Evolutionary conservation across 768 basidiomycete genomes (phyloP), one percentile per base, ranked within the genome.

Genomic region (Trametopsis cervina): DNA sequence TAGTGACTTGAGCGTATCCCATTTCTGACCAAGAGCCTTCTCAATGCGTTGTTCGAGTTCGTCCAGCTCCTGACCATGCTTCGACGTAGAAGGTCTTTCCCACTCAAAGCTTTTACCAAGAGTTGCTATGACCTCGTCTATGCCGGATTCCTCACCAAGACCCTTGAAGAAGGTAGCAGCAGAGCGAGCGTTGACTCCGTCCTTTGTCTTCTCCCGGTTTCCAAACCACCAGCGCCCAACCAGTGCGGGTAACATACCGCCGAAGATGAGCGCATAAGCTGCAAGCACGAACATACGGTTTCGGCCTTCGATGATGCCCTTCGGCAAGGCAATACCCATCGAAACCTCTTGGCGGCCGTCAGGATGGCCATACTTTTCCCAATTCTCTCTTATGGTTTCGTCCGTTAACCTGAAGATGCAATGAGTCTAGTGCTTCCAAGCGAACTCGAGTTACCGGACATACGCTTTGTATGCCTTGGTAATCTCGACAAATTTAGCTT

Each of bases 211-310:
- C 54, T 81, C 74, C 48, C 88, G 76, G 56, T 82, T 89, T 3
- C 91, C 89, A 60, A 97, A 99, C 96, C 96, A 99, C 96, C 96
- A 98, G 26, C 83, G 79, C 12, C 91, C 87, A 45, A 99, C 95
- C 40, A 95, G 71, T 33, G 76, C 78, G 21, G 96, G 96, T 18
- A 99, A 76, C 1, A 83, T 76, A 42, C 82, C 83, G 40, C 94
- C 96, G 44, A 99, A 83, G n/a, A 94, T 60, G 11, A 95, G 44
- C 2, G 84, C 95, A 59, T 99, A 99, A 11, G 79, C 68, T 18
- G 83, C 89, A 39, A 99, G 75, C 1, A 98, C 90, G 82, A 85
- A 93, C 23, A 89, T 76, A 52, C 85, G 91, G 66, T 98, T 96
- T 59, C 89, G 80, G 36, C 88, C 79, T 58, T 93, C 92, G 42